phyloP scores from a whole-genome alignment of 495 filamentous ascomycete species.

The Penicilliopsis zonata region DNA sequence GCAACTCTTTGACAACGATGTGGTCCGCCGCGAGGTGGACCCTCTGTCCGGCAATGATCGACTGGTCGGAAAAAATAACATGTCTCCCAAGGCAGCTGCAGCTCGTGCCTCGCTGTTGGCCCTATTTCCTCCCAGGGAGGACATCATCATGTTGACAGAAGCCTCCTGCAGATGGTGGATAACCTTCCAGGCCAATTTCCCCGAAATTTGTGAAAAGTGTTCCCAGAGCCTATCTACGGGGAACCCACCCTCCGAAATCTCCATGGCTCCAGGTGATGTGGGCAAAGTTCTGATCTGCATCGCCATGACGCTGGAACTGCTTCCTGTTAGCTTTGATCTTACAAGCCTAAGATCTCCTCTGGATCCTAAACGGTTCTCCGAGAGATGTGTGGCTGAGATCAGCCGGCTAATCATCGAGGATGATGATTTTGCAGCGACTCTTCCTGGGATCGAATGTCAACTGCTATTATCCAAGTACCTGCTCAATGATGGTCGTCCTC shows the following conservation, averaged over 20 bases:
- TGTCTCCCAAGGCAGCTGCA: slow-evolving; percentile 17
- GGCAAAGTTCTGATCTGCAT: slow-evolving; percentile 26
- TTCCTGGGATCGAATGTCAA: slow-evolving; percentile 40
- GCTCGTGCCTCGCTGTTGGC: slow-evolving; percentile 15
- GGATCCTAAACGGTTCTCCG: slow-evolving; percentile 14
- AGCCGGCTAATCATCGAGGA: slow-evolving; percentile 32
- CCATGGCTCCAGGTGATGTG: slow-evolving; percentile 17
- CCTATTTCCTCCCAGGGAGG: slow-evolving; percentile 20
- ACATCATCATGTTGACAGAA: slow-evolving; percentile 17
- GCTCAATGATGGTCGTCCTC: slow-evolving; percentile 36
- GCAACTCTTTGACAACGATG: slow-evolving; percentile 28
- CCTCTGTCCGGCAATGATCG: slow-evolving; percentile 10
- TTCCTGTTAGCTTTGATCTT: slow-evolving; percentile 15
- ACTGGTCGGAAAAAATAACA: slow-evolving; percentile 12
- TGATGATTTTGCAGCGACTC: slow-evolving; percentile 33
- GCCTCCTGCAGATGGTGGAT: slow-evolving; percentile 15
- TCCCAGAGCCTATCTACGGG: slow-evolving; percentile 2
- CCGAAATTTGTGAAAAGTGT: slow-evolving; percentile 8
- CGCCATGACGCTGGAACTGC: slow-evolving; percentile 20
- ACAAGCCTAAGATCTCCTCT: slow-evolving; percentile 9
- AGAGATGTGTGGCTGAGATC: slow-evolving; percentile 20
- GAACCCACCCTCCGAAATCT: slow-evolving; percentile 1
- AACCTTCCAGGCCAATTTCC: slow-evolving; percentile 18
- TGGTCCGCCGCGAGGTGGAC: slow-evolving; percentile 22
- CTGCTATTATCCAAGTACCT: slow-evolving; percentile 33